phyloP scores from a whole-genome alignment of 345 rosid species.

The Eucalyptus lansdowneana region DNA sequence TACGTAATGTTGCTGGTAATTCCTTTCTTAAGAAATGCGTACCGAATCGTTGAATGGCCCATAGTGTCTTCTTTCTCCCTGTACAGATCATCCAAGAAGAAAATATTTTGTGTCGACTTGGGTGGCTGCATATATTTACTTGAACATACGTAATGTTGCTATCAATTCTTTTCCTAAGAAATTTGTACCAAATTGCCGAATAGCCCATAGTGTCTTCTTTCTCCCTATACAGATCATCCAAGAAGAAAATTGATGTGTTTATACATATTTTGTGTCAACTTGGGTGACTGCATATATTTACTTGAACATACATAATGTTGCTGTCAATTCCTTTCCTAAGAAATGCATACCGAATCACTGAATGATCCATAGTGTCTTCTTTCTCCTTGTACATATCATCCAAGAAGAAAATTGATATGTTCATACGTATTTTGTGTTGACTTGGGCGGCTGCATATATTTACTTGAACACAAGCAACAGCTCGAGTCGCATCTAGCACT shows the following conservation, averaged over 20 bases:
- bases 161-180: background rate
- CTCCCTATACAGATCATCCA: background rate
- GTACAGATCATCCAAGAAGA: too few relatives aligned
- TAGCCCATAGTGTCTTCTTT: background rate
- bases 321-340: background rate
- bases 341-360: accelerated
- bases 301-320: background rate
- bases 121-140: background rate
- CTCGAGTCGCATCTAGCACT: background rate
- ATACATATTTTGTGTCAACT: background rate
- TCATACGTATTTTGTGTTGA: background rate
- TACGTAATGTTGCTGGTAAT: too few relatives aligned
- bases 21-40: too few relatives aligned
- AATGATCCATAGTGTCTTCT: background rate
- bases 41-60: accelerated
- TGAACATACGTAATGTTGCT: background rate
- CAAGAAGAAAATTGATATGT: background rate
- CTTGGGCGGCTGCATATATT: background rate
- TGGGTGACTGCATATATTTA: background rate
- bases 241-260: background rate
- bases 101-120: too few relatives aligned
- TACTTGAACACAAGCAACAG: background rate
- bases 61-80: too few relatives aligned
- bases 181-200: background rate
- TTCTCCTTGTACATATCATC: background rate